Evolutionary conservation across 1,139 yeast genomes (phyloP), one percentile per base, ranked within the genome.

Genomic region (Pichia sorboxylosa): DNA sequence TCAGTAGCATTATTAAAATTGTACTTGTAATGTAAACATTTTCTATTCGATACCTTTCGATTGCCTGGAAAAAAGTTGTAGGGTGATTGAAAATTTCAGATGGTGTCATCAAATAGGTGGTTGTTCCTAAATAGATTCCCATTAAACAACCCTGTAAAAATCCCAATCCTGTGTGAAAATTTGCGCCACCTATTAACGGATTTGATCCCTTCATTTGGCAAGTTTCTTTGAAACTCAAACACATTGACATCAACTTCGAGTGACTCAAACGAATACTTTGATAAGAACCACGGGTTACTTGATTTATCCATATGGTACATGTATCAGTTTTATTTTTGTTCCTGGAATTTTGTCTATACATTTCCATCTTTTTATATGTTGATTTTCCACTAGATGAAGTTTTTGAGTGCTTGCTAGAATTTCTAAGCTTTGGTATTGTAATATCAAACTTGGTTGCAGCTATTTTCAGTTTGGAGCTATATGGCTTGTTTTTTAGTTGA

Each of bases 171-270:
- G 71, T 59, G 1, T 85, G 71, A 45, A 87, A 92, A 31, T 94
- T 72, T 7, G 83, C 93, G 54, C 95, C 77, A 0, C 95, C 94
- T 28, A 90, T 66, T 9, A 90, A 64, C 0, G 95, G 77, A 27
- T 75, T 70, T 22, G 72, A 68, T 27, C 82, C 69, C 8, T 77
- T 69, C 59, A 90, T 64, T 44, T 83, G 90, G 47, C 94, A 82
- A 0, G 97, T 87, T 51, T 90, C 97, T 47, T 90, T 90, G 49
- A 85, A 72, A 11, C 83, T 80, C 47, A 87, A 84, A 53, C 96
- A 85, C 54, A 83, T 70, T 1, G 85, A 78, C 49, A 90, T 57
- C 11, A 90, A 61, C 28, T 73, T 68, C 26, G 64, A 61, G 50
- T 82, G 93, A 24, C 73, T 63, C 40, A 57, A 33, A 42, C 54